phyloP scores from a whole-genome alignment of 306 rosid genomes.

The Lathyrus aphaca region DNA sequence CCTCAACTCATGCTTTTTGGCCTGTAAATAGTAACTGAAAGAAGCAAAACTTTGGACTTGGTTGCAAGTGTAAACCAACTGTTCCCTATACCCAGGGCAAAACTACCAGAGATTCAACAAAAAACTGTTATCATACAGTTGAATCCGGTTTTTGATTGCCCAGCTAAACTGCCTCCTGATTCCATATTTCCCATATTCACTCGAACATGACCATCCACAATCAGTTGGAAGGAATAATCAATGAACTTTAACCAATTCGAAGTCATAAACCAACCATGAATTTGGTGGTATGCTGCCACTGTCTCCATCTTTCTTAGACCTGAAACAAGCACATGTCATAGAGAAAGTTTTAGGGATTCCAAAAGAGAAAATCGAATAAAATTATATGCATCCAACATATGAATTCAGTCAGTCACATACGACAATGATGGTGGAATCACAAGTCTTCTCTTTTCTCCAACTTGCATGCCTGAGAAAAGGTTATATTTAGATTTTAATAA shows the following conservation, averaged over 20 bases:
- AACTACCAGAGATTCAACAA: constrained; percentile 25
- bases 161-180: not conserved
- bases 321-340: constrained; percentile 44
- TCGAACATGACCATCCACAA: constrained; percentile 21
- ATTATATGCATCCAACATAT: not conserved
- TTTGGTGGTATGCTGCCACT: constrained; percentile 59
- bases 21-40: constrained; percentile 9
- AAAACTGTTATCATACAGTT: constrained; percentile 14
- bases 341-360: constrained; percentile 19
- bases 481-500: not conserved
- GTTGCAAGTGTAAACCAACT: not conserved
- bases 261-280: constrained; percentile 78
- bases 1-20: not conserved
- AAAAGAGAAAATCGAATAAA: constrained; percentile 16
- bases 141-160: not conserved
- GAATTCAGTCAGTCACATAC: constrained; percentile 47
- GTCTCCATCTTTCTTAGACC: constrained; percentile 55
- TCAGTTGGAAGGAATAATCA: constrained; percentile 38
- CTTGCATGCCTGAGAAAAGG: constrained; percentile 68
- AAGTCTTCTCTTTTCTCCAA: constrained; percentile 80
- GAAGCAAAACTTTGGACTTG: constrained; percentile 32
- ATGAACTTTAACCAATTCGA: constrained; percentile 71
- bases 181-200: not conserved
- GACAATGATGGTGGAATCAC: constrained; percentile 76
- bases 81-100: not conserved